Evolutionary conservation across 2,329 filamentous ascomycete genomes (phyloP).

Genomic region (Sordariomycetes sp.): DNA sequence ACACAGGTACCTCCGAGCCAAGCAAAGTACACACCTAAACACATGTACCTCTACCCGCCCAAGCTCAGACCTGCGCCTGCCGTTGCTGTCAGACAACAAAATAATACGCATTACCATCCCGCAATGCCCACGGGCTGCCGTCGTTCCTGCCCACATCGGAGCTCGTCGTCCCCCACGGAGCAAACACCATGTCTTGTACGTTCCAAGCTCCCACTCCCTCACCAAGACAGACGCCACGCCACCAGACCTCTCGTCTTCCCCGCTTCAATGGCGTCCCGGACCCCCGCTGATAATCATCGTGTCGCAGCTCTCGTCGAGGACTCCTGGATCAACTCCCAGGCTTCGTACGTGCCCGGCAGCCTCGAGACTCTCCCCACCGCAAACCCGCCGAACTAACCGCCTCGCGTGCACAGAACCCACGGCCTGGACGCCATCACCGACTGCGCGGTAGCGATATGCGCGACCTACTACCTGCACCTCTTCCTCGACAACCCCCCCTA

Average conservation of each 20-base stretch:
- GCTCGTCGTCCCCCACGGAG: neutral
- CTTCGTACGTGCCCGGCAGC: conserved; percentile 14
- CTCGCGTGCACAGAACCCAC: conserved; percentile 30
- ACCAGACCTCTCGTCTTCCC: neutral
- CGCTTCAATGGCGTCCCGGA: neutral
- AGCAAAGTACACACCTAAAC: neutral
- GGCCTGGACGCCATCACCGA: conserved; percentile 60
- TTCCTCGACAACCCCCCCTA: conserved; percentile 58
- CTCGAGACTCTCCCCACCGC: conserved; percentile 3
- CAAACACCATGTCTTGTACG: conserved; percentile 3
- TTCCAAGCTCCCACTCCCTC: neutral
- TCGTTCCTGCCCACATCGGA: neutral
- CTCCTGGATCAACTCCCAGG: conserved; percentile 24
- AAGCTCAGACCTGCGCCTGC: neutral
- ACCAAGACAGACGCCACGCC: neutral
- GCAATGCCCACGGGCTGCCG: neutral
- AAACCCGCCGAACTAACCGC: neutral
- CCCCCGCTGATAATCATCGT: neutral
- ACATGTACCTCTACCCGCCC: neutral
- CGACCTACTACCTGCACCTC: conserved; percentile 73
- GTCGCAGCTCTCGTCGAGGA: conserved; percentile 22
- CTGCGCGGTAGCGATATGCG: conserved; percentile 72
- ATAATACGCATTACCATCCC: neutral
- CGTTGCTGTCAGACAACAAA: neutral
- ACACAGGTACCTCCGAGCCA: neutral